These are phyloP conservation scores for Copromyces sp. DNA, from an alignment of 495 filamentous ascomycete species.

Conservation along the genomic window DNA sequence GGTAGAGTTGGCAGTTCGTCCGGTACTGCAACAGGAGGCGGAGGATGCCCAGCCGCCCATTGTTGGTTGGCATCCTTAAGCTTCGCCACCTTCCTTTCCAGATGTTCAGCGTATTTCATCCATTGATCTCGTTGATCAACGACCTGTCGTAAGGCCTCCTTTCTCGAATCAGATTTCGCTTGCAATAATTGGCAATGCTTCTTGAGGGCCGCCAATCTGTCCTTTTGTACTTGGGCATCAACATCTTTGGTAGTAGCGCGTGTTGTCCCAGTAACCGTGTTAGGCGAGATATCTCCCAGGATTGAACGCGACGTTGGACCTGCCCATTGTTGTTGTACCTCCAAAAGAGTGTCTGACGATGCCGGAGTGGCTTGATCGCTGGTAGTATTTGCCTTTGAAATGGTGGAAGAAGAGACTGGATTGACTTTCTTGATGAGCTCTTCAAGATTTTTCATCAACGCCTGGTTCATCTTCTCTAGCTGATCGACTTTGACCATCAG, in stretches of 20 bases:
- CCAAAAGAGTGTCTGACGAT: neutral
- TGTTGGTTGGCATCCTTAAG: neutral
- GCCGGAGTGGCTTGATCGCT: neutral
- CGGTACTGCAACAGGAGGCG: neutral
- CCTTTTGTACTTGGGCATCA: neutral
- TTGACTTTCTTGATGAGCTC: constrained; percentile 13
- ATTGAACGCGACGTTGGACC: neutral
- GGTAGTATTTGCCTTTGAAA: neutral
- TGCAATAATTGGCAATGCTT: constrained; percentile 16
- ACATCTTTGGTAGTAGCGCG: neutral
- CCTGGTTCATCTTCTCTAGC: constrained; percentile 26
- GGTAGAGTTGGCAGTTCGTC: constrained; percentile 22
- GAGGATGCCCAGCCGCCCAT: neutral
- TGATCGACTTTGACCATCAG: constrained; percentile 17
- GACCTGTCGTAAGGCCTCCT: constrained; percentile 1
- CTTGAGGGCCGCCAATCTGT: constrained; percentile 19
- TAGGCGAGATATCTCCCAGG: constrained; percentile 13
- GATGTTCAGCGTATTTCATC: constrained; percentile 18
- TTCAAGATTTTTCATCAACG: constrained; percentile 24
- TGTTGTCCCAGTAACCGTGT: constrained; percentile 5
- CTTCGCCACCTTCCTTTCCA: constrained; percentile 6
- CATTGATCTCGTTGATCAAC: constrained; percentile 15
- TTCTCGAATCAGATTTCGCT: constrained; percentile 11
- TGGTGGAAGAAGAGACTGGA: neutral
- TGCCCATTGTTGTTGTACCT: neutral